Conservation (phyloP, 2,329 filamentous ascomycete species). For the Coleophoma eucalyptorum region DNA sequence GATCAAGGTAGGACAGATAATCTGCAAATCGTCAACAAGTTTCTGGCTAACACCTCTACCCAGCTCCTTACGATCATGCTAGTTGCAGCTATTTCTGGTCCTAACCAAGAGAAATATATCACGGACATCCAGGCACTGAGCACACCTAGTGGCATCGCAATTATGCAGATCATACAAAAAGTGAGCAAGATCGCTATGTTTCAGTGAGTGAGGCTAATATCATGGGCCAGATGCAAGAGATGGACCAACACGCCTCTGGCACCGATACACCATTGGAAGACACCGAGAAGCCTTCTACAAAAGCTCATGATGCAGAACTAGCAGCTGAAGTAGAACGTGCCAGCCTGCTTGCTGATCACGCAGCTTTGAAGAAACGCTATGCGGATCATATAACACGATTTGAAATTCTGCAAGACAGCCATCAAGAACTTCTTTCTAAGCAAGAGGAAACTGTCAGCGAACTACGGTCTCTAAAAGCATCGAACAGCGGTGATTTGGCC, state of each 20-base stretch:
- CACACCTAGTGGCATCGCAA: conserved; percentile 32
- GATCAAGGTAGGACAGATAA: conserved; percentile 37
- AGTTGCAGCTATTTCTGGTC: conserved; percentile 57
- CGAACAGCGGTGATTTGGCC: conserved; percentile 48
- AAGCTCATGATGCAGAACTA: conserved; percentile 19
- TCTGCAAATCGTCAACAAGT: too few relatives aligned
- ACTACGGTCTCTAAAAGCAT: conserved; percentile 18
- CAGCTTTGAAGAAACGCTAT: conserved; percentile 50
- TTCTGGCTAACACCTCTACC: conserved; percentile 16
- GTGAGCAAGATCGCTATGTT: conserved; percentile 5
- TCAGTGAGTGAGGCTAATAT: background rate
- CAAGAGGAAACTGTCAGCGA: conserved; percentile 54
- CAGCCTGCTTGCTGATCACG: conserved; percentile 39
- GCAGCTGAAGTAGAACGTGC: conserved; percentile 46
- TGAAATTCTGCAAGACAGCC: conserved; percentile 55
- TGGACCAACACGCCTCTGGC: background rate
- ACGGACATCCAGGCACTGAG: conserved; percentile 32
- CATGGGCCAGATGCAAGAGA: conserved; percentile 1
- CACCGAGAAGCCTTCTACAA: background rate
- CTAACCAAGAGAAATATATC: conserved; percentile 52
- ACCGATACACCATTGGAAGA: conserved; percentile 2
- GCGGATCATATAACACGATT: conserved; percentile 57
- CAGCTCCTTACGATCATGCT: conserved; percentile 61
- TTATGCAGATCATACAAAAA: conserved; percentile 23
- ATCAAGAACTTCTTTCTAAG: conserved; percentile 54